Evolutionary conservation across 805 yeast genomes (phyloP).

Genomic region (Yamadazyma phyllophila): DNA sequence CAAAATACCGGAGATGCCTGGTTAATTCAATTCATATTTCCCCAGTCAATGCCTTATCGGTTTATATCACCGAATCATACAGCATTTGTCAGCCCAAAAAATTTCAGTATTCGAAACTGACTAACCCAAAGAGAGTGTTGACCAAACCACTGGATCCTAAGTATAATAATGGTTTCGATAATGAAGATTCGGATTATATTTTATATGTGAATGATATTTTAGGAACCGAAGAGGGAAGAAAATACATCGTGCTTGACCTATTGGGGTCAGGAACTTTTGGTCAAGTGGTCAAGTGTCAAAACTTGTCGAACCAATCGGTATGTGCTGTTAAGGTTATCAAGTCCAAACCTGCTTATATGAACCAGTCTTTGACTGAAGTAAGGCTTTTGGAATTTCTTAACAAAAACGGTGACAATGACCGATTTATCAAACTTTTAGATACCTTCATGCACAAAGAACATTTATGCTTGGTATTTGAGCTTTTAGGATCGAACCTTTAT

Average conservation of each 20-base stretch:
- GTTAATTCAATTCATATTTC: constrained; percentile 63
- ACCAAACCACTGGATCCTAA: constrained; percentile 90
- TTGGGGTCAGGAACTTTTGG: constrained; percentile 98
- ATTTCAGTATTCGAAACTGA: constrained; percentile 76
- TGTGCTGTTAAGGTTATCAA: constrained; percentile 95
- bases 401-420: constrained; percentile 61
- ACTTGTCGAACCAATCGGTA: constrained; percentile 72
- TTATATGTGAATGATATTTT: constrained; percentile 90
- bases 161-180: constrained; percentile 79
- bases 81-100: constrained; percentile 73
- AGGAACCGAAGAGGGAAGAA: constrained; percentile 80
- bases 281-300: constrained; percentile 93
- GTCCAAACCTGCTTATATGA: constrained; percentile 84
- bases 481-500: constrained; percentile 82
- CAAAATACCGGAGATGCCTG: constrained; percentile 70
- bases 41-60: constrained; percentile 78
- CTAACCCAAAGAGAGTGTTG: constrained; percentile 87
- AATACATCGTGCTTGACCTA: constrained; percentile 84
- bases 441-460: constrained; percentile 91
- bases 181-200: constrained; percentile 85
- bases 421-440: constrained; percentile 76
- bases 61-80: constrained; percentile 75
- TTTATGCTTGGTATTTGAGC: constrained; percentile 87
- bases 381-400: constrained; percentile 80
- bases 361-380: constrained; percentile 90